Conservation (phyloP, 169 alveolate species). For the Perkinsus marinus region DNA sequence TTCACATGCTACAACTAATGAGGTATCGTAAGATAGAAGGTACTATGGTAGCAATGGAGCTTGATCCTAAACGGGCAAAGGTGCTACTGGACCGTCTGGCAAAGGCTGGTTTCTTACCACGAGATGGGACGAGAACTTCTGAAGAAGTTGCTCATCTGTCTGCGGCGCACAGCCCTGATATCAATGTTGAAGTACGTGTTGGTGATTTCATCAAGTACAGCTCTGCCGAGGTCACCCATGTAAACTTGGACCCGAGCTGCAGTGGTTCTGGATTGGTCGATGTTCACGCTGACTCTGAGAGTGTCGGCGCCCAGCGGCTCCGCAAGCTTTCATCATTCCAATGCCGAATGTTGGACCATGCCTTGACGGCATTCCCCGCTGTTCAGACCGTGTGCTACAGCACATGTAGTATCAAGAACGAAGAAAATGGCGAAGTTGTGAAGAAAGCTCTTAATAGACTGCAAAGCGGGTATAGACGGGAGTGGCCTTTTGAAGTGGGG, state of each 20-base stretch:
- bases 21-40: conserved; percentile 14
- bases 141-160: neutral
- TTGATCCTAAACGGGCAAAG: conserved; percentile 9
- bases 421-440: conserved; percentile 24
- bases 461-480: neutral
- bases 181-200: neutral
- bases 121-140: neutral
- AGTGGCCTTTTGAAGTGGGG: neutral
- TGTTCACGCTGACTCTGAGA: neutral
- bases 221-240: no score
- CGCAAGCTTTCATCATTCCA: conserved; percentile 16
- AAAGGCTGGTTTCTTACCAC: neutral
- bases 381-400: conserved; percentile 21
- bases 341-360: conserved; percentile 12
- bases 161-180: neutral
- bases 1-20: conserved; percentile 4
- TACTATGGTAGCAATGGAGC: conserved; percentile 9
- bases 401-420: conserved; percentile 16
- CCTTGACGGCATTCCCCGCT: conserved; percentile 6
- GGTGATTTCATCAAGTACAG: neutral
- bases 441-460: conserved; percentile 4
- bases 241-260: conserved; percentile 24
- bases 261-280: conserved; percentile 19
- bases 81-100: conserved; percentile 11
- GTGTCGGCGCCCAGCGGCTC: conserved; percentile 3